Conservation (phyloP, 2,329 filamentous ascomycete genomes). For the Stenocarpella maydis region DNA sequence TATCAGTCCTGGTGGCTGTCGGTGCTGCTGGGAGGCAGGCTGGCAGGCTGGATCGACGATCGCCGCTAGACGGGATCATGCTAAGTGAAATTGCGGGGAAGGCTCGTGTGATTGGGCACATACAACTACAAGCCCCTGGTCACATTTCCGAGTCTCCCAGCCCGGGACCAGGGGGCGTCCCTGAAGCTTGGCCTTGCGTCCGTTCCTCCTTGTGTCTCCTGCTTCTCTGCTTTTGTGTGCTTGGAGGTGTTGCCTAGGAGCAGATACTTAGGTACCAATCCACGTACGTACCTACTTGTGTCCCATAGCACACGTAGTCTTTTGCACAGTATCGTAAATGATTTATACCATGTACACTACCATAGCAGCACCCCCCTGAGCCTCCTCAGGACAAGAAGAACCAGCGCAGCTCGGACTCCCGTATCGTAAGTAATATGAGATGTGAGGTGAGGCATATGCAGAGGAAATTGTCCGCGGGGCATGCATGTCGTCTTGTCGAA, state of each 20-base stretch:
- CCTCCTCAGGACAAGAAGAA: neutral
- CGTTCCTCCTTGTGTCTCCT: neutral
- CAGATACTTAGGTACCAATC: too few relatives aligned
- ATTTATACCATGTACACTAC: too few relatives aligned
- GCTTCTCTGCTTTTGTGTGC: neutral
- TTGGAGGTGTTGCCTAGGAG: too few relatives aligned
- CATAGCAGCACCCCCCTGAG: too few relatives aligned
- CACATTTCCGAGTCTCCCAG: conserved; percentile 24
- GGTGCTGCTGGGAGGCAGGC: neutral
- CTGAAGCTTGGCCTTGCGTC: conserved; percentile 10
- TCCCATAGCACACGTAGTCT: too few relatives aligned
- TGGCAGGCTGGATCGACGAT: conserved; percentile 25
- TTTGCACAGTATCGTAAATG: neutral
- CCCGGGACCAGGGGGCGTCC: neutral
- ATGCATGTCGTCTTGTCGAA: neutral
- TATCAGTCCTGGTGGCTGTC: too few relatives aligned
- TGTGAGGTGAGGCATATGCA: conserved; percentile 3
- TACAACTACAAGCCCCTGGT: conserved; percentile 25
- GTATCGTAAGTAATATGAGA: neutral
- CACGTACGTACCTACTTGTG: neutral
- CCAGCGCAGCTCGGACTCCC: too few relatives aligned
- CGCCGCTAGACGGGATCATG: conserved; percentile 28
- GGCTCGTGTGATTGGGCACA: conserved; percentile 15
- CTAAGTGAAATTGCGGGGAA: conserved; percentile 23
- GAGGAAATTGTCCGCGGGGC: neutral